These are phyloP conservation scores for Endotrypanum monterogeii DNA, from an alignment of 208 protist genomes.

Conservation along the genomic window DNA sequence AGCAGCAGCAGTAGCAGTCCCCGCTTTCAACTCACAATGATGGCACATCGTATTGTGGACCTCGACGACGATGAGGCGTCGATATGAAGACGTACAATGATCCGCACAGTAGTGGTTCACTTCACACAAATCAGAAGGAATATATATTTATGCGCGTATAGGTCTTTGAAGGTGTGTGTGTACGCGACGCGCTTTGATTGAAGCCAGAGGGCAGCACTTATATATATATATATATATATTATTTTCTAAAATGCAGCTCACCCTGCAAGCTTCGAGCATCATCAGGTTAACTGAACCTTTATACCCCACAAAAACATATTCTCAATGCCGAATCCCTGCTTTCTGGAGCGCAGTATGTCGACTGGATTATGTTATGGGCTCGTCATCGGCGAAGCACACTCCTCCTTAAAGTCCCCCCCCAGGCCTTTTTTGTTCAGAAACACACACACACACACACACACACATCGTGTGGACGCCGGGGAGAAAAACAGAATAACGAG, in stretches of 20 bases:
- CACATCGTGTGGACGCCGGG: not conserved
- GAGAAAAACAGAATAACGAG: slow-evolving; percentile 12
- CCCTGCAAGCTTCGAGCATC: not conserved
- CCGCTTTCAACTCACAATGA: not conserved
- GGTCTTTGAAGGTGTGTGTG: no score
- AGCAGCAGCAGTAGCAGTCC: no score
- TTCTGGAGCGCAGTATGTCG: not conserved
- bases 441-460: no score
- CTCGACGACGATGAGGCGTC: not conserved
- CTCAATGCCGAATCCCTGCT: no score
- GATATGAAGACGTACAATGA: not conserved
- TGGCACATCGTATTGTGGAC: not conserved
- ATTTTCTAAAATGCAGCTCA: not conserved
- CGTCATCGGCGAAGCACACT: not conserved
- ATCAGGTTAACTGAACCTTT: not conserved
- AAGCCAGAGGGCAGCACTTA: not conserved
- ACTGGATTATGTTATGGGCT: not conserved
- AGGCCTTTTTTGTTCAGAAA: no score
- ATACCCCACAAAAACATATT: not conserved
- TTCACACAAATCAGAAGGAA: not conserved
- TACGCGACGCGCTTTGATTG: not conserved
- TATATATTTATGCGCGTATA: slow-evolving; percentile 5
- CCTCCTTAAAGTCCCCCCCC: not conserved
- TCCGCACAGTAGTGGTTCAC: not conserved
- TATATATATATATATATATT: no score